Percentiles rank a stretch among this genome's conserved stretches.
Evolutionary conservation across 2,329 filamentous ascomycete genomes (phyloP).

Genomic region (Thelonectria blattea): DNA sequence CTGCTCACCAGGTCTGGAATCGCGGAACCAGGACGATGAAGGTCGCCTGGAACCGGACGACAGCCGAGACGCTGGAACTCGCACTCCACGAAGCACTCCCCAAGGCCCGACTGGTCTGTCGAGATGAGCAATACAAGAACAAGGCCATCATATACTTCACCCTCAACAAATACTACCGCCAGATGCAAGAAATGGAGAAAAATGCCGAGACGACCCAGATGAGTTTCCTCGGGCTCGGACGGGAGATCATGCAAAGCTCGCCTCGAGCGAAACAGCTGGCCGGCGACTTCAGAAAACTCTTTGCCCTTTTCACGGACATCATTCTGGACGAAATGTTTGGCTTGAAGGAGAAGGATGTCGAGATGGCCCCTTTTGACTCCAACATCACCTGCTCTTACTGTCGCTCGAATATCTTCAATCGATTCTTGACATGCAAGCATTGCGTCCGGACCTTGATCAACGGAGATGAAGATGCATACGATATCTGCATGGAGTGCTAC

Average conservation of each 20-base stretch:
- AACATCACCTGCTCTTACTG: constrained; percentile 97
- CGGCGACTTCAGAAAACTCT: constrained; percentile 82
- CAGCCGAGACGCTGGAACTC: constrained; percentile 85
- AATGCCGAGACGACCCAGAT: constrained; percentile 52
- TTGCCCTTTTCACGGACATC: constrained; percentile 77
- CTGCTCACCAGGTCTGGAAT: constrained; percentile 98
- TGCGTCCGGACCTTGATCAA: constrained; percentile 73
- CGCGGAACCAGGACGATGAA: constrained; percentile 95
- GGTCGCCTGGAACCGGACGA: constrained; percentile 96
- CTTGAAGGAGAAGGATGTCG: constrained; percentile 71
- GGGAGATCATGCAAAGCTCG: constrained; percentile 50
- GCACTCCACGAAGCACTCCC: constrained; percentile 87
- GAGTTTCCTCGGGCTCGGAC: constrained; percentile 55
- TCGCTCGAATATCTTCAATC: constrained; percentile 94
- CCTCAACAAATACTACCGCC: constrained; percentile 76
- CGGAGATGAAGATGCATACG: constrained; percentile 83
- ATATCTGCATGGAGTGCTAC: constrained; percentile 98
- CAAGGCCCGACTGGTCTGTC: constrained; percentile 87
- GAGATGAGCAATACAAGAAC: constrained; percentile 98
- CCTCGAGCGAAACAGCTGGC: constrained; percentile 70
- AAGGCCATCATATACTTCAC: constrained; percentile 94
- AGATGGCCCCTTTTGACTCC: constrained; percentile 83
- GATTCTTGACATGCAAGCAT: constrained; percentile 89
- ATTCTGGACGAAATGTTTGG: constrained; percentile 87
- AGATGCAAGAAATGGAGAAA: constrained; percentile 62